Evolutionary conservation across 1,139 yeast genomes (phyloP).

Genomic region (Sporopachydermia cereana): DNA sequence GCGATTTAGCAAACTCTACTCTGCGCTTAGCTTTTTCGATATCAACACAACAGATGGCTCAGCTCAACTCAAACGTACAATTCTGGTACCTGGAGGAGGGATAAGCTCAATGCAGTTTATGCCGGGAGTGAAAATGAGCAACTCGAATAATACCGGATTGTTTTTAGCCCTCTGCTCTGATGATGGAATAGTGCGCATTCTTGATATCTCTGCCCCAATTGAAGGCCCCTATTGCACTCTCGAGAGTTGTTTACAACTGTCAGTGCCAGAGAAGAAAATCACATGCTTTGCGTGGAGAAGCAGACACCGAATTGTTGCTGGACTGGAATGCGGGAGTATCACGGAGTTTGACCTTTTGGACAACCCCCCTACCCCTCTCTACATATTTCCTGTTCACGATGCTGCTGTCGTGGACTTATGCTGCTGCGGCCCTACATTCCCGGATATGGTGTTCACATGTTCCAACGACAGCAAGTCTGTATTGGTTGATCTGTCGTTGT

Average conservation of each 20-base stretch:
- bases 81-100: neutral
- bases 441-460: constrained; percentile 33
- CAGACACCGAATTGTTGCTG: constrained; percentile 40
- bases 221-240: too few species aligned
- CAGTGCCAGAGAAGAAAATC: constrained; percentile 25
- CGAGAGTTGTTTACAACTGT: too few species aligned
- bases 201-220: too few species aligned
- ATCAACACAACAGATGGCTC: neutral
- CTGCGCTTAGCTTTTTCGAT: too few species aligned
- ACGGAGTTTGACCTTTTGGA: constrained; percentile 44
- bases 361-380: constrained; percentile 33
- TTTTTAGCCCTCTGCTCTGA: too few species aligned
- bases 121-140: too few species aligned
- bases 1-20: too few species aligned
- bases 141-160: too few species aligned
- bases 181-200: too few species aligned
- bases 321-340: constrained; percentile 53
- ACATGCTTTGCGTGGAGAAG: constrained; percentile 47
- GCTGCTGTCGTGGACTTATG: constrained; percentile 38
- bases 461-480: constrained; percentile 35
- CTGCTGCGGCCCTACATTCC: constrained; percentile 30
- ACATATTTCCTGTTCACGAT: constrained; percentile 33
- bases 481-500: constrained; percentile 33
- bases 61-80: neutral
- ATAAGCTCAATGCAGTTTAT: too few species aligned